Evolutionary conservation across 345 rosid species (phyloP).

Genomic region (Boechera stricta): DNA sequence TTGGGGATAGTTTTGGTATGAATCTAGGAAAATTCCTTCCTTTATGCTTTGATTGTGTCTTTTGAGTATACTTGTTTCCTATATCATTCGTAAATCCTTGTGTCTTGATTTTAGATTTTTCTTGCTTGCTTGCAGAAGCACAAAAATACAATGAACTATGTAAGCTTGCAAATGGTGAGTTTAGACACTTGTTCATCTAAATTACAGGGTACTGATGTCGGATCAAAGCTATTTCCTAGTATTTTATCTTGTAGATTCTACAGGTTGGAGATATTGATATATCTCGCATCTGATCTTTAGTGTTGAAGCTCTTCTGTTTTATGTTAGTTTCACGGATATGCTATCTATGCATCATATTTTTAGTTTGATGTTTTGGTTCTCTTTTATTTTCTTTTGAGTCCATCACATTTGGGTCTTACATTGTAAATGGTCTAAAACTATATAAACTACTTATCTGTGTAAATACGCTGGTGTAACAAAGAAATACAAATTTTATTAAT

Average conservation of each 20-base stretch:
- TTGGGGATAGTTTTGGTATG: conserved; percentile 82
- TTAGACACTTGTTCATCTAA: conserved; percentile 69
- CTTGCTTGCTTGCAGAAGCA: conserved; percentile 59
- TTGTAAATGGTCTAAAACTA: neutral
- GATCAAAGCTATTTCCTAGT: neutral
- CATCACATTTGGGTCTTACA: neutral
- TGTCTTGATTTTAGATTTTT: conserved; percentile 4
- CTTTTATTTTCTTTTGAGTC: neutral
- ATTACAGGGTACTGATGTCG: too few relatives aligned
- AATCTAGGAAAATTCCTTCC: neutral
- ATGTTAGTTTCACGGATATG: conserved; percentile 28
- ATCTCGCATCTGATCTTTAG: neutral
- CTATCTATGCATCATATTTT: neutral
- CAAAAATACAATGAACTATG: conserved; percentile 76
- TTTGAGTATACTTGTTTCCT: neutral
- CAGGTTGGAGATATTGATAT: conserved; percentile 1
- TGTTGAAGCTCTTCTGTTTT: neutral
- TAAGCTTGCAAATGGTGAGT: conserved; percentile 91
- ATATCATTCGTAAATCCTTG: neutral
- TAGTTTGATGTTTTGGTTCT: neutral
- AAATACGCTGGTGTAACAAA: too few relatives aligned
- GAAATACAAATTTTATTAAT: too few relatives aligned
- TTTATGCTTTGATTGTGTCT: neutral
- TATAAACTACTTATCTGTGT: too few relatives aligned
- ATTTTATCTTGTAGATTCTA: neutral